A percentile compares a stretch with the other conserved stretches of the same genome.
phyloP scores from a whole-genome alignment of 2,329 filamentous ascomycete species.

The Ascochyta koolunga region DNA sequence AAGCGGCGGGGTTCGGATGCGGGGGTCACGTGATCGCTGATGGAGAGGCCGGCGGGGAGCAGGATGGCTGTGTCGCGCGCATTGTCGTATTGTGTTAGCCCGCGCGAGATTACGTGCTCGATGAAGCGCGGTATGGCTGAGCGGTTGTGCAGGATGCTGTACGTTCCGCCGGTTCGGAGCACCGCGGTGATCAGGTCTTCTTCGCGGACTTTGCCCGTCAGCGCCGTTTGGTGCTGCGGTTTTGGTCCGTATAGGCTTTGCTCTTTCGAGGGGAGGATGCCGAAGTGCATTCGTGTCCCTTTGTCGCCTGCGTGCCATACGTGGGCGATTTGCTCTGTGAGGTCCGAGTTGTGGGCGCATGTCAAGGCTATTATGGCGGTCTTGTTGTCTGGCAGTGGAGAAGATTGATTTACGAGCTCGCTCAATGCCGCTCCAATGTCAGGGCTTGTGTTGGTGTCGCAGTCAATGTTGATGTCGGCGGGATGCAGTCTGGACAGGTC shows the following conservation, averaged over 20 bases:
- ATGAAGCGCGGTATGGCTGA: slow-evolving; percentile 22
- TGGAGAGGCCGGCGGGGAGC: slow-evolving; percentile 24
- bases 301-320: slow-evolving; percentile 27
- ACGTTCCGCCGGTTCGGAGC: slow-evolving; percentile 30
- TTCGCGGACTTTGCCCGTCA: slow-evolving; percentile 10
- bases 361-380: slow-evolving; percentile 28
- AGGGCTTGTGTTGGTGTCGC: slow-evolving; percentile 11
- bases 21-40: slow-evolving; percentile 27
- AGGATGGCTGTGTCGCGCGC: slow-evolving; percentile 29
- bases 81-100: slow-evolving; percentile 31
- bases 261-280: slow-evolving; percentile 19
- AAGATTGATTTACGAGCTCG: slow-evolving; percentile 19
- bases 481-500: slow-evolving; percentile 10
- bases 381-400: slow-evolving; percentile 23
- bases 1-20: slow-evolving; percentile 25
- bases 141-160: slow-evolving; percentile 24
- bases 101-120: slow-evolving; percentile 27
- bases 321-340: slow-evolving; percentile 24
- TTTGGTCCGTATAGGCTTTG: not conserved
- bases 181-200: slow-evolving; percentile 31
- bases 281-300: slow-evolving; percentile 29
- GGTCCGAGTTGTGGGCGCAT: slow-evolving; percentile 15
- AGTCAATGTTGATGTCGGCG: slow-evolving; percentile 6
- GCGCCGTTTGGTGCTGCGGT: not conserved
- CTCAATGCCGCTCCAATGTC: slow-evolving; percentile 22